Conservation (phyloP, 1,139 yeast species). For the Yamadazyma jaroonii region DNA sequence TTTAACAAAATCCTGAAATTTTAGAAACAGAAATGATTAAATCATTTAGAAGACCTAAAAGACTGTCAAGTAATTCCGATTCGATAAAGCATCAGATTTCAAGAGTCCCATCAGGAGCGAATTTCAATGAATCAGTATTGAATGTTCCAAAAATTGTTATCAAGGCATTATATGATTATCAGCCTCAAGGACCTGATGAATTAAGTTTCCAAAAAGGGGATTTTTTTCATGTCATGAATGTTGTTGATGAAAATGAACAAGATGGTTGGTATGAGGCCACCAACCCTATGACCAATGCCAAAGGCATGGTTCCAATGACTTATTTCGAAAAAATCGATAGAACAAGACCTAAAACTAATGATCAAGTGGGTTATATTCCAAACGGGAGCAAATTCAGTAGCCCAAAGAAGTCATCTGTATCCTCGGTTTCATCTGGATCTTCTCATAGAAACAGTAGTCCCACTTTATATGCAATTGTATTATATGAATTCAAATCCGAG, state of each 20-base stretch:
- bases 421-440: slow-evolving; percentile 2
- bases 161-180: slow-evolving; percentile 75
- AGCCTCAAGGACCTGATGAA: slow-evolving; percentile 81
- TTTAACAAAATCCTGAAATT: background rate
- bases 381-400: background rate
- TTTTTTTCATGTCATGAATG: slow-evolving; percentile 74
- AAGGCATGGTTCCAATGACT: slow-evolving; percentile 85
- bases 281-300: slow-evolving; percentile 73
- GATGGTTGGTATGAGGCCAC: slow-evolving; percentile 86
- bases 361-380: background rate
- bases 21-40: slow-evolving; percentile 30
- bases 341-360: slow-evolving; percentile 33
- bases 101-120: slow-evolving; percentile 24
- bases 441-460: slow-evolving; percentile 23
- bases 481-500: slow-evolving; percentile 87
- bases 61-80: slow-evolving; percentile 36
- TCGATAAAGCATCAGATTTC: slow-evolving; percentile 38
- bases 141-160: slow-evolving; percentile 77
- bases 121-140: slow-evolving; percentile 18
- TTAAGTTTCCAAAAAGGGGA: slow-evolving; percentile 78
- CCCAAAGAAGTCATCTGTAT: slow-evolving; percentile 4
- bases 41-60: slow-evolving; percentile 42
- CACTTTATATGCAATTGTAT: slow-evolving; percentile 45
- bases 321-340: slow-evolving; percentile 81
- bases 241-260: slow-evolving; percentile 42